These are phyloP conservation scores for Lichtheimia hyalospora DNA, from an alignment of 371 early-diverging fungal species.

Conservation along the genomic window DNA sequence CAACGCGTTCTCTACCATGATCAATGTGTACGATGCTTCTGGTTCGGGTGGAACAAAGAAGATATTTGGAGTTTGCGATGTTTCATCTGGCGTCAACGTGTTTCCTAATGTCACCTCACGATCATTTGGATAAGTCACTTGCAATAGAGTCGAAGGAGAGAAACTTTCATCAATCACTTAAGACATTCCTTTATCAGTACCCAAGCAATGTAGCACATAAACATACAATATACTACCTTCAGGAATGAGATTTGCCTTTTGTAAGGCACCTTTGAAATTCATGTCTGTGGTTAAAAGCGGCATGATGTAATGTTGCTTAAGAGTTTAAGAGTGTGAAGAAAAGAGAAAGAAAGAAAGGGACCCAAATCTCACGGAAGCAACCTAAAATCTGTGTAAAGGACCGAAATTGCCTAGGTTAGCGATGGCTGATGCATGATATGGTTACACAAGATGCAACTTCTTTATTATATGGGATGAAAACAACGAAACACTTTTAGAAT, in stretches of 20 bases:
- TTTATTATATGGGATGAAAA: too few relatives aligned
- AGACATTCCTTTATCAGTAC: too few relatives aligned
- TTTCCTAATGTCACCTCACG: slow-evolving; percentile 57
- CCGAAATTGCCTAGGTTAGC: too few relatives aligned
- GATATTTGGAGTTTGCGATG: slow-evolving; percentile 40
- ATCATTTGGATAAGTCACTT: slow-evolving; percentile 34
- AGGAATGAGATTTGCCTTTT: slow-evolving; percentile 47
- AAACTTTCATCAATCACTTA: slow-evolving; percentile 38
- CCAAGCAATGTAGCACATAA: background rate
- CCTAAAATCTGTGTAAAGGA: too few relatives aligned
- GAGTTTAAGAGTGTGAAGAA: background rate
- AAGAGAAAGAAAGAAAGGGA: slow-evolving; percentile 4
- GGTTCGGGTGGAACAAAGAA: slow-evolving; percentile 38
- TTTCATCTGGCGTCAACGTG: slow-evolving; percentile 31
- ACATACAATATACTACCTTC: slow-evolving; percentile 21
- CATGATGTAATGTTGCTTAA: slow-evolving; percentile 28
- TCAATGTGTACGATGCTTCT: slow-evolving; percentile 52
- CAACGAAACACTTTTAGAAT: too few relatives aligned
- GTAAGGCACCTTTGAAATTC: slow-evolving; percentile 43
- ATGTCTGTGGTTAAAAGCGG: slow-evolving; percentile 50
- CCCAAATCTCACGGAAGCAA: background rate
- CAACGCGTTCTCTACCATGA: slow-evolving; percentile 37
- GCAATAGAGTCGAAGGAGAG: slow-evolving; percentile 37
- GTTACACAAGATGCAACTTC: too few relatives aligned
- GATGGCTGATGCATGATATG: too few relatives aligned